phyloP scores from a whole-genome alignment of 495 filamentous ascomycete species.

The Hamigera avellanea region DNA sequence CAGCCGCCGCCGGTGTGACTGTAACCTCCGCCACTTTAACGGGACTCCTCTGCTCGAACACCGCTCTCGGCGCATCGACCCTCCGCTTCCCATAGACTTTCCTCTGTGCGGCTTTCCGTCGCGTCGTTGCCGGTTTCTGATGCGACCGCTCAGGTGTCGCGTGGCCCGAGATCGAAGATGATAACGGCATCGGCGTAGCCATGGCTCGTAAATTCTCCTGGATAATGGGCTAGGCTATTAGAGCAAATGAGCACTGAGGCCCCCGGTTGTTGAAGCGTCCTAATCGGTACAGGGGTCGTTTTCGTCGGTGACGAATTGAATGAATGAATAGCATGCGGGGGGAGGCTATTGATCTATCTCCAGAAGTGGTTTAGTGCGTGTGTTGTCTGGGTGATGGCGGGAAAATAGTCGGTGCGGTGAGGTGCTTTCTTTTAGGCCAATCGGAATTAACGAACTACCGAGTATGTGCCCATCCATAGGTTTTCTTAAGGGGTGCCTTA shows the following conservation, averaged over 20 bases:
- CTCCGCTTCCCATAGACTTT: conserved; percentile 34
- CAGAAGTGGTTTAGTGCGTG: not conserved
- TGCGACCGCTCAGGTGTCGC: not conserved
- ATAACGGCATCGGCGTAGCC: not conserved
- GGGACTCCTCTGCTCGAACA: conserved; percentile 30
- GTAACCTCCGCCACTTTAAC: not conserved
- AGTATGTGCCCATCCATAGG: too few relatives aligned
- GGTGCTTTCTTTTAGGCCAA: too few relatives aligned
- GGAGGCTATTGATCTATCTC: not conserved
- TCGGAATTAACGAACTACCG: too few relatives aligned
- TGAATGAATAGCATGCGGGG: too few relatives aligned
- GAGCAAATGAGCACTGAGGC: too few relatives aligned
- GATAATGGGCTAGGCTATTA: too few relatives aligned
- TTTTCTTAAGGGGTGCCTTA: too few relatives aligned
- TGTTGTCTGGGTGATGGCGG: not conserved
- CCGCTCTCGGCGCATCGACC: conserved; percentile 27
- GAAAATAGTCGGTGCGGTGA: not conserved
- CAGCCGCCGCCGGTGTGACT: conserved; percentile 5
- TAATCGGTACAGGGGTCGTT: too few relatives aligned
- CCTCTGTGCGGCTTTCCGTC: conserved; percentile 15
- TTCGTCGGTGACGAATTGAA: too few relatives aligned
- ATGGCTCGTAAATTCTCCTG: not conserved
- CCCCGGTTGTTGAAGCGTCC: too few relatives aligned
- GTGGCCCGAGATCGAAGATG: not conserved
- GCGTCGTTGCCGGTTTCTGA: not conserved